Conservation (phyloP, 371 early-diverging fungal species). For the Rhizopus microsporus region DNA sequence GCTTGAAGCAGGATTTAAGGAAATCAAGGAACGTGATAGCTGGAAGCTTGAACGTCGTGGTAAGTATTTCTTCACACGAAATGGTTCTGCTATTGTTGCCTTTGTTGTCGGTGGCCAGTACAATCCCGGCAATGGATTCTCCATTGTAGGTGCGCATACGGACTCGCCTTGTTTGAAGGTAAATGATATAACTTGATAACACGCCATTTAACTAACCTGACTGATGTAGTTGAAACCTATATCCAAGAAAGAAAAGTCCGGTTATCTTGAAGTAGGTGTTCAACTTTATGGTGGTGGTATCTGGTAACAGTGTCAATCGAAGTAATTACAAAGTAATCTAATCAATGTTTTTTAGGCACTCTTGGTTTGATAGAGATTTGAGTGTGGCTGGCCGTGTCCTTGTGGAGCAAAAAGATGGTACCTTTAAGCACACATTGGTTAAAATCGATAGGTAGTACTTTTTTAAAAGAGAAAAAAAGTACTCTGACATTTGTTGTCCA, state of each 20-base stretch:
- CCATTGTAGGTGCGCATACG: slow-evolving; percentile 94
- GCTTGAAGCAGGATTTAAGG: slow-evolving; percentile 74
- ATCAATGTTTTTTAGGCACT: slow-evolving; percentile 65
- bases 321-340: neutral
- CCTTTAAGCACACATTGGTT: slow-evolving; percentile 72
- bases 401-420: slow-evolving; percentile 71
- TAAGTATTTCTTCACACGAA: slow-evolving; percentile 95
- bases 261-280: slow-evolving; percentile 91
- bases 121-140: slow-evolving; percentile 81
- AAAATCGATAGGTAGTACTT: slow-evolving; percentile 63
- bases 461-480: neutral
- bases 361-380: slow-evolving; percentile 98
- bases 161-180: slow-evolving; percentile 97
- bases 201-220: too few species aligned
- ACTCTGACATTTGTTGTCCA: neutral
- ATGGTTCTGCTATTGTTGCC: slow-evolving; percentile 87
- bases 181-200: slow-evolving; percentile 14
- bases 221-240: slow-evolving; percentile 83
- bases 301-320: slow-evolving; percentile 56
- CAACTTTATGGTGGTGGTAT: slow-evolving; percentile 93
- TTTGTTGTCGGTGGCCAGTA: slow-evolving; percentile 92
- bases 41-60: slow-evolving; percentile 83
- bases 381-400: slow-evolving; percentile 95
- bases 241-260: slow-evolving; percentile 80
- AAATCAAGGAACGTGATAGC: slow-evolving; percentile 83